phyloP scores from a whole-genome alignment of 441 rosid genomes.

The Biscutella auriculata region DNA sequence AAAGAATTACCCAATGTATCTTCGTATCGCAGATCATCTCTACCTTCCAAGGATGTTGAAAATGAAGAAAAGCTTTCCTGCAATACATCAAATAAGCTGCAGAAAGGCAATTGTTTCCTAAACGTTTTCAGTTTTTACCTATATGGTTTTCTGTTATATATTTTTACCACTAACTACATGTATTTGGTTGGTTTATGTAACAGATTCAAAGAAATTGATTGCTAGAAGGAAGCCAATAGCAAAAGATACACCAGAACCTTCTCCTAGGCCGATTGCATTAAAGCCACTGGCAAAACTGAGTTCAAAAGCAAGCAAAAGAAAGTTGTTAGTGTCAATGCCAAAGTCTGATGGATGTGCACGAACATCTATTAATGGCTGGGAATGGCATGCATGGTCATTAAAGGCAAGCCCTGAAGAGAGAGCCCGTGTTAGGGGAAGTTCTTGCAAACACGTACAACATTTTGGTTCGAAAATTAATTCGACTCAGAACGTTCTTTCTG shows the following conservation, averaged over 20 bases:
- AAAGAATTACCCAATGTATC: not conserved
- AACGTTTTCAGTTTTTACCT: not conserved
- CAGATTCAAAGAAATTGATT: conserved; percentile 38
- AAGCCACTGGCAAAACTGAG: conserved; percentile 24
- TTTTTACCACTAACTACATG: not conserved
- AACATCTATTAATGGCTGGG: conserved; percentile 80
- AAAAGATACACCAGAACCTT: conserved; percentile 18
- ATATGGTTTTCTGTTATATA: not conserved
- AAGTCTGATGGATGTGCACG: conserved; percentile 88
- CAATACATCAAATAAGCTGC: conserved; percentile 21
- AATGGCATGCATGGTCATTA: conserved; percentile 87
- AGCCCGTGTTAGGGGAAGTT: conserved; percentile 63
- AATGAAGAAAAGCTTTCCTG: conserved; percentile 23
- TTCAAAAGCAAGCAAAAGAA: conserved; percentile 29
- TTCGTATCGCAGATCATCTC: conserved; percentile 6
- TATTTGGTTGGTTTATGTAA: conserved; percentile 16
- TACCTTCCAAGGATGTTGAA: conserved; percentile 14
- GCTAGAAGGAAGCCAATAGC: conserved; percentile 38
- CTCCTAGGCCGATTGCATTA: conserved; percentile 29
- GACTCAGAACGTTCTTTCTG: conserved; percentile 72
- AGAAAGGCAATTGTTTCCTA: conserved; percentile 14
- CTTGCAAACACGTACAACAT: conserved; percentile 29
- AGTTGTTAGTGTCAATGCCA: conserved; percentile 38
- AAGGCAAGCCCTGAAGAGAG: conserved; percentile 77
- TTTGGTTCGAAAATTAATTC: conserved; percentile 39